Evolutionary conservation across 768 basidiomycete genomes (phyloP), one percentile per base, ranked within the genome.

Genomic region (Phylloporus rhodoxanthus): DNA sequence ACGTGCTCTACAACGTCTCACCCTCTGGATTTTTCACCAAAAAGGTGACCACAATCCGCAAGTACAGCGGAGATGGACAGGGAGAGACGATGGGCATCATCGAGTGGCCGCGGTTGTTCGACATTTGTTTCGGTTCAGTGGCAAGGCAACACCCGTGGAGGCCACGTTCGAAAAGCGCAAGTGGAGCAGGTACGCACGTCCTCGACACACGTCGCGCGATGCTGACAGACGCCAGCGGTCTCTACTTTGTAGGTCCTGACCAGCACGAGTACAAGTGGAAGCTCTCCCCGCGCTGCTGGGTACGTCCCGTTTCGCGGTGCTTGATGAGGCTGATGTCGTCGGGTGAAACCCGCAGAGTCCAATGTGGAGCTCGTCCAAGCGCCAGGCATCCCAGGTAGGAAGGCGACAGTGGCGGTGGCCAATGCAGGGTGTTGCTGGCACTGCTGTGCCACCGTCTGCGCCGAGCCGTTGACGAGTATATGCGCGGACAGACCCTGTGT

Each of bases 181-280:
- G 19, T 48, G 19, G 36, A 17, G 28, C 25, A 37, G 10, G 54
- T 55, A 36, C n/a, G 8, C 19, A 9, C 19, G n/a, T 36, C 9
- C 17, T 1, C 15, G n/a, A n/a, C 32, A 7, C 3, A 34, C 7
- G n/a, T 34, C 6, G 1, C 2, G n/a, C n/a, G 34, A 34, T 17
- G 6, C 34, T n/a, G n/a, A 34, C 5, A 5, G 4, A 13, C 14
- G 42, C 32, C 21, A 67, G 64, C 23, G 50, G 57, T 30, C 62
- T 60, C n/a, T 42, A 56, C 2, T 66, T 68, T 41, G 50, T 44
- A 11, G 68, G 61, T 3, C 64, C 54, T 0, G 65, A 67, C 45
- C 56, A 59, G 1, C 55, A 40, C 9, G 46, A 55, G 41, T 67
- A 65, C 50, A 57, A 60, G 14, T 69, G 66, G 68, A 51, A 47